Evolutionary conservation across 768 basidiomycete species (phyloP).

Genomic region (Tephrocybe sp.): DNA sequence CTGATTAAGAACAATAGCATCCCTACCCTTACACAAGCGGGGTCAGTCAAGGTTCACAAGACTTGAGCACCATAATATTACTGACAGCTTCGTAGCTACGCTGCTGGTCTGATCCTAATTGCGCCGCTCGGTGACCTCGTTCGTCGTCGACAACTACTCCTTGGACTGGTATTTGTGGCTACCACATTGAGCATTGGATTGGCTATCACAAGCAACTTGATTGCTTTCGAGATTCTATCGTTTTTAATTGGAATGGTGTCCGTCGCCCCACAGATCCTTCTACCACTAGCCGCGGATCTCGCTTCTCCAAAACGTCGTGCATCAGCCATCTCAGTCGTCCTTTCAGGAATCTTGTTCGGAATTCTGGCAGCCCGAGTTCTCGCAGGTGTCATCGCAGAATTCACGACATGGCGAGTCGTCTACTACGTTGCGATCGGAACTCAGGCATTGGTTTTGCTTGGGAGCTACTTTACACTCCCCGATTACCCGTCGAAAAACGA

Average conservation of each 20-base stretch:
- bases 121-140: constrained; percentile 84
- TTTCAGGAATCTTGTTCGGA: constrained; percentile 72
- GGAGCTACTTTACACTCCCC: constrained; percentile 66
- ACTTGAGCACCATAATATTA: not conserved
- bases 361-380: constrained; percentile 73
- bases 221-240: constrained; percentile 62
- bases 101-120: constrained; percentile 68
- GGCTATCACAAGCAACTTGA: constrained; percentile 56
- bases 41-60: constrained; percentile 32
- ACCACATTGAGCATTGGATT: constrained; percentile 69
- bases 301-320: constrained; percentile 73
- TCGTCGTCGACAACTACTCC: constrained; percentile 69
- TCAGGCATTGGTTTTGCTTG: constrained; percentile 55
- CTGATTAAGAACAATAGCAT: constrained; percentile 36
- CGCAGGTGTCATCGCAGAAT: constrained; percentile 73
- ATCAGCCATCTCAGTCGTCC: constrained; percentile 71
- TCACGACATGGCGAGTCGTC: constrained; percentile 69
- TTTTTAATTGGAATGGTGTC: constrained; percentile 70
- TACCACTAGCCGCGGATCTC: constrained; percentile 78
- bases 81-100: constrained; percentile 52
- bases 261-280: constrained; percentile 76
- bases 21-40: constrained; percentile 66
- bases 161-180: constrained; percentile 55
- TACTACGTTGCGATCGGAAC: constrained; percentile 78
- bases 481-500: constrained; percentile 80